Conservation (phyloP, 305 asterid species). For the Fraxinus greggii region DNA sequence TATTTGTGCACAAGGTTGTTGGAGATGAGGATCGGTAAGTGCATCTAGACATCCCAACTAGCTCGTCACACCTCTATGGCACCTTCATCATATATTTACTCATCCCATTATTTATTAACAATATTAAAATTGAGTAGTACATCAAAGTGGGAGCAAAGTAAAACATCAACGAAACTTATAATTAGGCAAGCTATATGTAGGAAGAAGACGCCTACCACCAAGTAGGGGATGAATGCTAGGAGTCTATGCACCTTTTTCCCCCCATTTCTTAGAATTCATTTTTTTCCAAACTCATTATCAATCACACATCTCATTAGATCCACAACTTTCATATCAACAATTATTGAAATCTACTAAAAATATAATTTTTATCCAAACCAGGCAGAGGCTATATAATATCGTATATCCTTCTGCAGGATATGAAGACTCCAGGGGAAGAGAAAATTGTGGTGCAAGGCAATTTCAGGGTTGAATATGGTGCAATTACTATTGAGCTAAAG, state of each 20-base stretch:
- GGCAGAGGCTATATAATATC: too few species aligned
- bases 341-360: neutral
- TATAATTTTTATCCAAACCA: neutral
- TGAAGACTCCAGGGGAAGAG: neutral
- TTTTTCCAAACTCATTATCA: too few species aligned
- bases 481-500: conserved; percentile 11
- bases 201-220: too few species aligned
- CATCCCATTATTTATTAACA: too few species aligned
- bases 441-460: neutral
- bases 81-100: neutral
- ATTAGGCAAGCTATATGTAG: neutral
- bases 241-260: too few species aligned
- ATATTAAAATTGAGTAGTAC: too few species aligned
- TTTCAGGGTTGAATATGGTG: neutral
- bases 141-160: neutral
- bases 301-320: too few species aligned
- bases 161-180: neutral
- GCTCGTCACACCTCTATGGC: neutral
- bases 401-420: conserved; percentile 27
- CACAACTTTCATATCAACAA: too few species aligned
- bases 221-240: too few species aligned
- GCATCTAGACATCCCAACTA: neutral
- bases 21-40: neutral
- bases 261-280: too few species aligned
- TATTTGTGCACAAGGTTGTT: neutral